Base-by-base conservation (phyloP, 345 rosid genomes). In the Cochlearia excelsa region DNA sequence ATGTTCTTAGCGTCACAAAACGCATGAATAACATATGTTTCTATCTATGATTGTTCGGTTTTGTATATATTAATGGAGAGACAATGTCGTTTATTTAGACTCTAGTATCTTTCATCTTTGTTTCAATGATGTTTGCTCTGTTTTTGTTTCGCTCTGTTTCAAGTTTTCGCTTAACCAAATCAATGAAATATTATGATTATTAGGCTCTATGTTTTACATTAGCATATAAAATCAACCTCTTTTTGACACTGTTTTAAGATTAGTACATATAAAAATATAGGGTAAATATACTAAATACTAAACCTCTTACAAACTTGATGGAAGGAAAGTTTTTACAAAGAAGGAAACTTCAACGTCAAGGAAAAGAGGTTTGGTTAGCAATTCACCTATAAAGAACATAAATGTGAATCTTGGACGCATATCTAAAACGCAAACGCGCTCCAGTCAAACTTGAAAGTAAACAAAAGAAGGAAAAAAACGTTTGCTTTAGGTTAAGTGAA, bases 1-100 rank as follows among this genome's bases (percentile, higher is more conserved):
- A 82, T 83, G 48, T 81, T 85, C 77, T 75, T 87, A 59, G 83
- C 82, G 48, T 83, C 90, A 16, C 86, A 87, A 47, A 73, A 75
- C 54, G 83, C 79, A 4, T 84, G 73, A 87, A 28, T 49, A 35
- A 61, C 16, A 40, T 5, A 28, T 16, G 23, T 16, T 16, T 16
- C 23, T 16, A 16, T 16, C 23, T 16, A 16, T 16, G 23, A 16
- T 16, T 16, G 23, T 16, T 16, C 23, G 23, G 26, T 39, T 48
- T 60, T 70, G 69, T 56, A 70, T 42, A 70, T 45, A 70, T 5
- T 59, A 30, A 11, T n/a, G 74, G 42, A 46, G 61, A 59, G 23
- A 16, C 23, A 16, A 16, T 16, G 23, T 16, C 23, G 23, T 16
- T 16, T 16, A 16, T 16, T 16, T 16, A 16, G 23, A 16, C 23